Evolutionary conservation across 108 stramenopile genomes (phyloP).

Genomic region (Seminavis robusta): DNA sequence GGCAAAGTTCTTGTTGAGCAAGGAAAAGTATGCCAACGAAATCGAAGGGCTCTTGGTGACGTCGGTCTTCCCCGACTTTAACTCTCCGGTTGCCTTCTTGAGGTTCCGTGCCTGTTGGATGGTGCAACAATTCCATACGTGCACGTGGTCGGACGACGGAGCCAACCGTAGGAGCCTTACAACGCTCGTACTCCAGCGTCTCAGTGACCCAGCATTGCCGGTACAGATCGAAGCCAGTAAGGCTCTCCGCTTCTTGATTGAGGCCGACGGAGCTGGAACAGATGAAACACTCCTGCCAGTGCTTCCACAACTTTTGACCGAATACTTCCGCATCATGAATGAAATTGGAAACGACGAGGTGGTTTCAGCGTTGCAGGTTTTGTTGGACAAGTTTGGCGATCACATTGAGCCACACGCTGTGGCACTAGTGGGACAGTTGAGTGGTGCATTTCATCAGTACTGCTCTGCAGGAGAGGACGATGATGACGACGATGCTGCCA

Average conservation of each 20-base stretch:
- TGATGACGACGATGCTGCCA: conserved; percentile 95
- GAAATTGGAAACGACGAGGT: conserved; percentile 97
- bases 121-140: conserved; percentile 85
- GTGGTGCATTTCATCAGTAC: conserved; percentile 86
- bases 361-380: conserved; percentile 87
- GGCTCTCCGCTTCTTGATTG: conserved; percentile 89
- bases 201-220: conserved; percentile 93
- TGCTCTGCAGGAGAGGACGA: conserved; percentile 90
- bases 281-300: conserved; percentile 85
- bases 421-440: conserved; percentile 86
- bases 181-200: conserved; percentile 69
- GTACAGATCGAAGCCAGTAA: conserved; percentile 96
- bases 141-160: conserved; percentile 76
- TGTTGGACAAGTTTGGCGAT: conserved; percentile 92
- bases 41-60: conserved; percentile 84
- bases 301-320: conserved; percentile 88
- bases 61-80: conserved; percentile 94
- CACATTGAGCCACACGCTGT: conserved; percentile 94
- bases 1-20: conserved; percentile 65
- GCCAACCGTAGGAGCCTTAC: conserved; percentile 61
- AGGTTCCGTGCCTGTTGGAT: conserved; percentile 94
- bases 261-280: conserved; percentile 88
- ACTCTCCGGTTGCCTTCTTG: conserved; percentile 86
- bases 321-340: conserved; percentile 98
- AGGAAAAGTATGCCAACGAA: conserved; percentile 77